phyloP scores from a whole-genome alignment of 768 basidiomycete genomes.

The Pholiota molesta region DNA sequence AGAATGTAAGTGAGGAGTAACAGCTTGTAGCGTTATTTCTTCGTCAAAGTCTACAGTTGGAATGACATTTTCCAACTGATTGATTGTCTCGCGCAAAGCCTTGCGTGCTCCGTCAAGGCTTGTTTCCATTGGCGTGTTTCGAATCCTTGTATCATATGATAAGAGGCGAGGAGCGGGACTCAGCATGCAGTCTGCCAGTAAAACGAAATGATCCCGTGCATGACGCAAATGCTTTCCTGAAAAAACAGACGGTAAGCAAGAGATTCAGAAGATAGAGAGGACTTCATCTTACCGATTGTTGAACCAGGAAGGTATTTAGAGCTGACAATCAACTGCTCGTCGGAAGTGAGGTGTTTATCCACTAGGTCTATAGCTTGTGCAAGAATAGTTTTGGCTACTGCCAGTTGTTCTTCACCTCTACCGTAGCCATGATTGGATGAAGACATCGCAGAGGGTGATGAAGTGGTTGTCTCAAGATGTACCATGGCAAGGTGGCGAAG shows the following conservation, averaged over 20 bases:
- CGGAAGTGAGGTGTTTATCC: constrained; percentile 62
- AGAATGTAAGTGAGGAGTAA: constrained; percentile 77
- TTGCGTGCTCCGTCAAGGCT: constrained; percentile 59
- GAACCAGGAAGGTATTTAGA: constrained; percentile 86
- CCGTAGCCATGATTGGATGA: constrained; percentile 31
- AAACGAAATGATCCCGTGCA: constrained; percentile 80
- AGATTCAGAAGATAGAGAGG: constrained; percentile 1
- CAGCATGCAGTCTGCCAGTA: constrained; percentile 60
- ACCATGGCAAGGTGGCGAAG: constrained; percentile 23
- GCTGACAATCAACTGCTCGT: constrained; percentile 67
- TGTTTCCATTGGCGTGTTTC: constrained; percentile 86
- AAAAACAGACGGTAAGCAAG: constrained; percentile 3
- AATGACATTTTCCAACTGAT: constrained; percentile 56
- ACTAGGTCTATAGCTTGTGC: constrained; percentile 75
- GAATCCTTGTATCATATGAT: constrained; percentile 74
- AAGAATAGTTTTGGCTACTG: constrained; percentile 68
- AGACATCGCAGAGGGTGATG: constrained; percentile 26
- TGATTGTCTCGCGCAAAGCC: constrained; percentile 58
- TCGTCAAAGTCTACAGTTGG: constrained; percentile 52
- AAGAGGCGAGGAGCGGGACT: constrained; percentile 51
- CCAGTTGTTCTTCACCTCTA: constrained; percentile 56
- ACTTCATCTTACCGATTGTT: constrained; percentile 66
- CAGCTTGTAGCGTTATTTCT: constrained; percentile 73
- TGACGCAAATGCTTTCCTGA: constrained; percentile 86
- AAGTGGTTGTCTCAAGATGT: constrained; percentile 20